Base-by-base conservation (phyloP, 371 early-diverging fungal genomes). In the Nematocida ausubeli region DNA sequence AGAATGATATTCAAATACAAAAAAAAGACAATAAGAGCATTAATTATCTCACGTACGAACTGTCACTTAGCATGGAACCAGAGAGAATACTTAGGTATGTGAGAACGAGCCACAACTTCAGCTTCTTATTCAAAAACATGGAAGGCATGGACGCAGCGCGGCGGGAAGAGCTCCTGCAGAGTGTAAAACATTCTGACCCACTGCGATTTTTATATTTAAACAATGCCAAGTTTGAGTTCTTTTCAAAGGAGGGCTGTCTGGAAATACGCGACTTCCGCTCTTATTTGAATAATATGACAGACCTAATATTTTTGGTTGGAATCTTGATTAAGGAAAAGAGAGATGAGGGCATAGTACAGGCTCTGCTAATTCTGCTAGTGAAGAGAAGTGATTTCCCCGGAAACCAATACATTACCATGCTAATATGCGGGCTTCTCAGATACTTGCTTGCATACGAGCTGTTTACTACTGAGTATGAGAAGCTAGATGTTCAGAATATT, bases 341-440 rank as follows among this genome's bases (percentile, higher is more conserved):
- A 3, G 51, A 66, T 0, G 32, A 44, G 32, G 19, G 19, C 22
- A 7, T 75, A 7, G 9, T 75, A 4, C 16, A 40, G 4, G 51
- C 55, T 37, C 58, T 75, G 14, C 12, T 66, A 34, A 42, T 75
- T 4, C 57, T n/a, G 28, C 65, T 35, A 2, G 3, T 51, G 9
- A 30, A 50, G 6, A 44, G 42, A 37, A 37, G 51, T 4, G 24
- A 12, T 9, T 66, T 35, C 2, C 22, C 42, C 7, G 22, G 6
- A 9, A 24, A 42, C 7, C 54, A 50, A 2, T 24, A 63, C 6
- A 30, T 67, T 7, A 9, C 14, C 12, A 5, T 75, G 7, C 26
- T 75, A 14, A 26, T 75, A 6, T 75, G 78, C 30, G 55, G 71
- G 3, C 12, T 75, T 12, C 55, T 26, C 56, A 64, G 78, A 49